Evolutionary conservation across 164 flowering plant species (phyloP).

Genomic region (Vitis rotundifolia): DNA sequence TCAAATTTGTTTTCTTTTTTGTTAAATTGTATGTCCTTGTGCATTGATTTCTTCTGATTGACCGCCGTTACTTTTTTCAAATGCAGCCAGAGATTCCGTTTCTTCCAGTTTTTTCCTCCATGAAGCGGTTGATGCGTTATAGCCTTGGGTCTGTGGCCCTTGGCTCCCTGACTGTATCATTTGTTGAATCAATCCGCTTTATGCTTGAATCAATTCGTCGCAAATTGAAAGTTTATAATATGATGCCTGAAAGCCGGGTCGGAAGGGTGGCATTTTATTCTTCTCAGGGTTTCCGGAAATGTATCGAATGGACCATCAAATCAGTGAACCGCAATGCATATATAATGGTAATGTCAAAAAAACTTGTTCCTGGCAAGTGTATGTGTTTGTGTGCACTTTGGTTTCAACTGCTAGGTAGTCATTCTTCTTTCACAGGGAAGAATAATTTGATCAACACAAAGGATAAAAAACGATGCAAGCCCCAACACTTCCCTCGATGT

Average conservation of each 20-base stretch:
- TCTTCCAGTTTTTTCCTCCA: conserved; percentile 90
- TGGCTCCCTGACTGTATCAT: conserved; percentile 80
- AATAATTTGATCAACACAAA: not conserved
- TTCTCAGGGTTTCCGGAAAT: conserved; percentile 51
- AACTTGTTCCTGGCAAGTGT: not conserved
- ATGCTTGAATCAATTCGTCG: conserved; percentile 86
- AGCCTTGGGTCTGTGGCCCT: conserved; percentile 92
- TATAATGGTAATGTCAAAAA: conserved; percentile 59
- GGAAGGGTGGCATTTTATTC: conserved; percentile 51
- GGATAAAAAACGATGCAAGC: not conserved
- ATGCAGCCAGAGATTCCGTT: conserved; percentile 83
- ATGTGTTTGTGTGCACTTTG: not conserved
- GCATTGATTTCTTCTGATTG: conserved; percentile 2
- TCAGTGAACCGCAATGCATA: conserved; percentile 93
- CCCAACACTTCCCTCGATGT: not conserved
- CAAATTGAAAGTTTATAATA: conserved; percentile 54
- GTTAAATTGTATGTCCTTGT: conserved; percentile 3
- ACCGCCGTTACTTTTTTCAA: conserved; percentile 2
- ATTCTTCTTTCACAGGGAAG: not conserved
- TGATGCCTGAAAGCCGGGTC: conserved; percentile 49
- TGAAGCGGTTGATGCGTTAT: conserved; percentile 85
- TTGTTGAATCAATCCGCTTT: conserved; percentile 75
- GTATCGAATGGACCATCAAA: conserved; percentile 74
- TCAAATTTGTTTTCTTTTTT: no score
- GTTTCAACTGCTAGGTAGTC: not conserved